phyloP scores from a whole-genome alignment of 2,329 filamentous ascomycete species.

The Colletotrichum navitas region DNA sequence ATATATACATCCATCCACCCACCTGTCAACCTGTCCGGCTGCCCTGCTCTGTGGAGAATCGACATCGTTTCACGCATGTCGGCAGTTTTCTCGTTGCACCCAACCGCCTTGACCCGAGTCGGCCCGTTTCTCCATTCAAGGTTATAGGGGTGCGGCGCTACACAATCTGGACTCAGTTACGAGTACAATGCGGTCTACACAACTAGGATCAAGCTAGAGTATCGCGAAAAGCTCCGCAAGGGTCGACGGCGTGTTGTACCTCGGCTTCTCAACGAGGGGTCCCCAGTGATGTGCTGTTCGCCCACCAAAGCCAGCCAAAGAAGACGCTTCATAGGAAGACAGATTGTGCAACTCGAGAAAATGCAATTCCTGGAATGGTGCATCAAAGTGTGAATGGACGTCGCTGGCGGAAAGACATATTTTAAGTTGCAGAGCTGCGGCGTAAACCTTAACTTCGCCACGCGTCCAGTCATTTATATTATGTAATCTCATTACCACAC shows the following conservation, averaged over 20 bases:
- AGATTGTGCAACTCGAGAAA: background rate
- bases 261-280: background rate
- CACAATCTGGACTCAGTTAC: background rate
- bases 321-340: background rate
- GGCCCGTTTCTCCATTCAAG: slow-evolving; percentile 21
- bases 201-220: background rate
- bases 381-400: background rate
- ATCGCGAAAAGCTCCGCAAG: background rate
- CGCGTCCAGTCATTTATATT: background rate
- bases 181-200: too few species aligned
- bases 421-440: background rate
- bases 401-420: background rate
- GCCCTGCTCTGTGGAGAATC: background rate
- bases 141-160: background rate
- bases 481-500: background rate
- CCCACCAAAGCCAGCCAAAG: background rate
- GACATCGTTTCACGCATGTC: background rate
- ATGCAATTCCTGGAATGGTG: background rate
- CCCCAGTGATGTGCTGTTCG: too few species aligned
- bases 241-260: background rate
- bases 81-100: background rate
- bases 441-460: background rate
- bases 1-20: background rate
- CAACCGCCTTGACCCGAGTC: slow-evolving; percentile 11
- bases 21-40: background rate